Percentiles rank a stretch among this genome's conserved stretches.
phyloP scores from a whole-genome alignment of 2,329 filamentous ascomycete species.

The Aspergillus texensis region DNA sequence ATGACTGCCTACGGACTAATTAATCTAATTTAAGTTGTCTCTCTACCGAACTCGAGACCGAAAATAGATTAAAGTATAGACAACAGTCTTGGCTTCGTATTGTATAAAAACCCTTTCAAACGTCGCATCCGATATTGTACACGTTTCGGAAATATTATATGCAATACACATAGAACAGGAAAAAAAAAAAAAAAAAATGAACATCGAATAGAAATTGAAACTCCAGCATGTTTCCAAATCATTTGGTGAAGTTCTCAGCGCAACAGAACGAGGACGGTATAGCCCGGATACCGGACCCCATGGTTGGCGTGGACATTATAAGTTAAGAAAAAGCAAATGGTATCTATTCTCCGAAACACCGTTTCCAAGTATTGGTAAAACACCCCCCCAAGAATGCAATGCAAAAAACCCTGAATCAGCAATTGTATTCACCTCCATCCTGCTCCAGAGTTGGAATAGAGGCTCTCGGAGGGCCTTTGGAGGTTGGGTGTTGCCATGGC shows the following conservation, averaged over 20 bases:
- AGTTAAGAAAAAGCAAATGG: conserved; percentile 26
- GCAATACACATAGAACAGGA: conserved; percentile 15
- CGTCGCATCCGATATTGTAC: conserved; percentile 31
- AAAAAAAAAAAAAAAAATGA: conserved; percentile 13
- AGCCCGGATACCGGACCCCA: conserved; percentile 13
- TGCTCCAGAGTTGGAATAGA: conserved; percentile 30
- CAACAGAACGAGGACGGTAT: conserved; percentile 9
- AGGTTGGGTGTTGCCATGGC: conserved; percentile 39
- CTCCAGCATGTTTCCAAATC: conserved; percentile 16
- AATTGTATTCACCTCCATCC: conserved; percentile 24
- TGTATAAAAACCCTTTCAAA: conserved; percentile 4
- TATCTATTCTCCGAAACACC: conserved; percentile 35
- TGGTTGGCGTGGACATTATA: conserved; percentile 18
- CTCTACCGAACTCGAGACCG: background rate
- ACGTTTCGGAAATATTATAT: conserved; percentile 27
- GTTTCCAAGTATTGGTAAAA: conserved; percentile 21
- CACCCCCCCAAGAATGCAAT: conserved; percentile 16
- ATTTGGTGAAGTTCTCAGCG: conserved; percentile 9
- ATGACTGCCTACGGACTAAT: background rate
- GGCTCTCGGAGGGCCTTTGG: conserved; percentile 34
- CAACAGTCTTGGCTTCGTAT: background rate
- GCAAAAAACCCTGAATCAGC: conserved; percentile 12
- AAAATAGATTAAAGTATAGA: background rate
- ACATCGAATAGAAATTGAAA: conserved; percentile 14
- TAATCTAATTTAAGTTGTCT: background rate